A percentile compares a stretch with the other conserved stretches of the same genome.
Evolutionary conservation across 108 stramenopile genomes (phyloP).

Genomic region (Mayamaea pseudoterrestris): DNA sequence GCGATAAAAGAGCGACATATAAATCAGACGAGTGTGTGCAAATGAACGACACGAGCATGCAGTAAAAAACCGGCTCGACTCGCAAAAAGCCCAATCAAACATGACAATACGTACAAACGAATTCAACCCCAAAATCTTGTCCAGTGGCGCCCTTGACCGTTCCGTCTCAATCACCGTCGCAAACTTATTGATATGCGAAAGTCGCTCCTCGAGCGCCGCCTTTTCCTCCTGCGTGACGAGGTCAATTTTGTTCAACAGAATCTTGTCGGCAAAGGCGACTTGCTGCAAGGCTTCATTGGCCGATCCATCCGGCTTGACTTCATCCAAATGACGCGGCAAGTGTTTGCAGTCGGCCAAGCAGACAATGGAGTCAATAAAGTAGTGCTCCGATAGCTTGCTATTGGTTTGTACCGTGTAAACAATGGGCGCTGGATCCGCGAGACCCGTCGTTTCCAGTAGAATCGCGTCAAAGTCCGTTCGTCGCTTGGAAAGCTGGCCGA

Average conservation of each 20-base stretch:
- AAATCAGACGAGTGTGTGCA: too few species aligned
- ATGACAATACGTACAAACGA: constrained; percentile 67
- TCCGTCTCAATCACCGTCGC: constrained; percentile 82
- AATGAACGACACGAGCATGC: too few species aligned
- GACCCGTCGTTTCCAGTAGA: constrained; percentile 90
- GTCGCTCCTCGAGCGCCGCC: constrained; percentile 56
- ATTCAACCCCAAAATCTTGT: constrained; percentile 77
- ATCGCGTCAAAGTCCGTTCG: constrained; percentile 90
- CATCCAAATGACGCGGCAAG: constrained; percentile 77
- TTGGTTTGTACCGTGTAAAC: constrained; percentile 93
- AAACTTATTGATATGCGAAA: constrained; percentile 66
- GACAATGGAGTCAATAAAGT: constrained; percentile 79
- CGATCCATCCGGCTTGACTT: constrained; percentile 76
- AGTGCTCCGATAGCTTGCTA: constrained; percentile 79
- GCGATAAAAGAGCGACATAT: too few species aligned
- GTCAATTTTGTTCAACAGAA: constrained; percentile 95
- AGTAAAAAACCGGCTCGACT: too few species aligned
- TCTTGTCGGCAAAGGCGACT: constrained; percentile 96
- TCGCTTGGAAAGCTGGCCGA: constrained; percentile 77
- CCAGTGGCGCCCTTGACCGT: constrained; percentile 65
- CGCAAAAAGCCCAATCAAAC: too few species aligned
- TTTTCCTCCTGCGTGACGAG: constrained; percentile 84
- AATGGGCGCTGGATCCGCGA: constrained; percentile 94
- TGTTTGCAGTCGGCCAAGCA: constrained; percentile 92
- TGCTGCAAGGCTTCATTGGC: constrained; percentile 92